phyloP scores from a whole-genome alignment of 148 eudicot species.

The Rhododendron griersonianum region DNA sequence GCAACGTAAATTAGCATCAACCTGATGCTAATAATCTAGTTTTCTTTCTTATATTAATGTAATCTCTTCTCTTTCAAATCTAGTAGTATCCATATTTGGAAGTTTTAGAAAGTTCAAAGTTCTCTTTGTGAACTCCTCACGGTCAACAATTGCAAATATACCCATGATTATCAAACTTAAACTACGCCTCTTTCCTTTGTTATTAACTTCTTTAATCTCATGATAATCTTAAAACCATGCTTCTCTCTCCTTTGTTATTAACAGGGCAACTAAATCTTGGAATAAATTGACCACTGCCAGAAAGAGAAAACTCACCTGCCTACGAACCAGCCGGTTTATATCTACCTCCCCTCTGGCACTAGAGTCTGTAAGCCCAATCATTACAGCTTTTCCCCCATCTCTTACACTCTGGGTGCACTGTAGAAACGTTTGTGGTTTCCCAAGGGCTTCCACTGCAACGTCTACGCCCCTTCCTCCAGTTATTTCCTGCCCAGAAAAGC shows the following conservation, averaged over 20 bases:
- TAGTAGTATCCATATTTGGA: neutral
- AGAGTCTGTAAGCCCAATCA: constrained; percentile 86
- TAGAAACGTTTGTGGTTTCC: constrained; percentile 69
- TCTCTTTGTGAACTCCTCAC: neutral
- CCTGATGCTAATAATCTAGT: neutral
- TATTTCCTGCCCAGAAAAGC: constrained; percentile 52
- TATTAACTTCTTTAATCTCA: neutral
- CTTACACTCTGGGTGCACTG: constrained; percentile 96
- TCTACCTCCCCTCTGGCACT: constrained; percentile 89
- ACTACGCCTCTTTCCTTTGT: neutral
- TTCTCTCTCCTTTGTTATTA: neutral
- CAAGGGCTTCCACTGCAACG: constrained; percentile 89
- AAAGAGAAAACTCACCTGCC: constrained; percentile 57
- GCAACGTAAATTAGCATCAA: neutral
- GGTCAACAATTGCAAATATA: neutral
- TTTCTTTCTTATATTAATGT: neutral
- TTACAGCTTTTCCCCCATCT: constrained; percentile 99
- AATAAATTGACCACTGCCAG: neutral
- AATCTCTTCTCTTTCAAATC: neutral
- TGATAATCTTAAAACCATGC: neutral
- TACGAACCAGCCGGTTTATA: constrained; percentile 95
- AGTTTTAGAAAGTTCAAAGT: neutral
- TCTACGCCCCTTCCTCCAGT: constrained; percentile 97
- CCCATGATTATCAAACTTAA: neutral
- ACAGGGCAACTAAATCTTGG: neutral